These are phyloP conservation scores for Penicillium malachiteum DNA, from an alignment of 495 filamentous ascomycete genomes.

Conservation along the genomic window DNA sequence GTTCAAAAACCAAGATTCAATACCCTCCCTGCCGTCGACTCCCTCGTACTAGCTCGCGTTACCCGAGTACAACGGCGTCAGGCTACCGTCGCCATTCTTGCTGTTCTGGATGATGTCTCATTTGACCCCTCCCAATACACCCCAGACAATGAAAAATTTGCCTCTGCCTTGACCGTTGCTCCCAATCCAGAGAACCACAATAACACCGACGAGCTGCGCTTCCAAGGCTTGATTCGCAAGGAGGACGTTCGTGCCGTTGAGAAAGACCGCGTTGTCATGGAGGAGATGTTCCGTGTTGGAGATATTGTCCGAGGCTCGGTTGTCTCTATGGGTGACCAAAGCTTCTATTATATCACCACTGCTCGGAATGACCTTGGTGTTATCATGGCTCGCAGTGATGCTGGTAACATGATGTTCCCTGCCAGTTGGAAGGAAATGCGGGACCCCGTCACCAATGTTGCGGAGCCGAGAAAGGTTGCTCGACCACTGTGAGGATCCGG, in stretches of 20 bases:
- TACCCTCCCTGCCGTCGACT: constrained; percentile 76
- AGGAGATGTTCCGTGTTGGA: constrained; percentile 87
- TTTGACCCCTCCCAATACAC: constrained; percentile 37
- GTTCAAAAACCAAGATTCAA: constrained; percentile 46
- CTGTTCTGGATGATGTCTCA: constrained; percentile 58
- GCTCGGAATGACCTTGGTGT: constrained; percentile 89
- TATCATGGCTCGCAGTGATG: constrained; percentile 88
- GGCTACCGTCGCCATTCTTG: constrained; percentile 77
- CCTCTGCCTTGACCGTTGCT: constrained; percentile 42
- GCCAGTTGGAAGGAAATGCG: constrained; percentile 93
- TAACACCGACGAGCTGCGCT: constrained; percentile 49
- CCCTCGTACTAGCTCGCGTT: constrained; percentile 78
- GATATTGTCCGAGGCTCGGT: constrained; percentile 91
- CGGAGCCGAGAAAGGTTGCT: constrained; percentile 87
- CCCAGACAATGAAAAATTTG: constrained; percentile 51
- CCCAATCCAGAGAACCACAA: constrained; percentile 47
- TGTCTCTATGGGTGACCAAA: constrained; percentile 88
- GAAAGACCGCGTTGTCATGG: constrained; percentile 89
- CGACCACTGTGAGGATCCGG: constrained; percentile 69
- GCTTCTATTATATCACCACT: constrained; percentile 88
- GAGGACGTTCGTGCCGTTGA: constrained; percentile 95
- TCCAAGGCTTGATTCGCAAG: constrained; percentile 57
- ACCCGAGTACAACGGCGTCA: constrained; percentile 79
- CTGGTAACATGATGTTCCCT: constrained; percentile 85
- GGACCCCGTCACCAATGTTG: constrained; percentile 74